Evolutionary conservation across 352 stramenopile genomes (phyloP).

Genomic region (Phytophthora pluvialis): DNA sequence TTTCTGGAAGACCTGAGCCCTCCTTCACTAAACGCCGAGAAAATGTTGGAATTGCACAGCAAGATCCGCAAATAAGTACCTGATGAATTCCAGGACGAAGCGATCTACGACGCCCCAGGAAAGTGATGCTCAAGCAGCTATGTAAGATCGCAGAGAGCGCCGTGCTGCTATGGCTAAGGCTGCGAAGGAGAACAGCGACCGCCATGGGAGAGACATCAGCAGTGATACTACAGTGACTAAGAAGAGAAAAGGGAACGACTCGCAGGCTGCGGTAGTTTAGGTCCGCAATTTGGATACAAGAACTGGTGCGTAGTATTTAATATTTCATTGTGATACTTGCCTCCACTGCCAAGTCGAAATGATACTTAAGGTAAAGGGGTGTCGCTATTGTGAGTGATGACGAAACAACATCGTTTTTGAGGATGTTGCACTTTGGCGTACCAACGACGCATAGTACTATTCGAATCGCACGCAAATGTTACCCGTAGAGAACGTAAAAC

Average conservation of each 20-base stretch:
- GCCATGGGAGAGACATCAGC: too few relatives aligned
- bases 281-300: not conserved
- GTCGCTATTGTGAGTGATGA: not conserved
- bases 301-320: too few relatives aligned
- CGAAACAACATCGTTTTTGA: not conserved
- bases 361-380: not conserved
- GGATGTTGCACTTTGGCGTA: too few relatives aligned
- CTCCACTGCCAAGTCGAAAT: not conserved
- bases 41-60: conserved; percentile 2
- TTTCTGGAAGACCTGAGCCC: conserved; percentile 1
- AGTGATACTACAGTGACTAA: too few relatives aligned
- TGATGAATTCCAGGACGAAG: conserved; percentile 3
- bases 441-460: too few relatives aligned
- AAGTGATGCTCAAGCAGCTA: not conserved
- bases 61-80: conserved; percentile 4
- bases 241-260: not conserved
- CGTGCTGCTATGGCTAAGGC: conserved; percentile 1
- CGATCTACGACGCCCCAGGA: not conserved
- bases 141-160: not conserved
- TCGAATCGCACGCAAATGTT: too few relatives aligned
- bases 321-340: not conserved
- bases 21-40: not conserved
- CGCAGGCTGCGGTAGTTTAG: not conserved
- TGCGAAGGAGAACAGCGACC: not conserved
- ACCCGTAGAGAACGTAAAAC: too few relatives aligned